These are phyloP conservation scores for Psilocybe cyanescens DNA, from an alignment of 768 basidiomycete genomes.

Conservation along the genomic window DNA sequence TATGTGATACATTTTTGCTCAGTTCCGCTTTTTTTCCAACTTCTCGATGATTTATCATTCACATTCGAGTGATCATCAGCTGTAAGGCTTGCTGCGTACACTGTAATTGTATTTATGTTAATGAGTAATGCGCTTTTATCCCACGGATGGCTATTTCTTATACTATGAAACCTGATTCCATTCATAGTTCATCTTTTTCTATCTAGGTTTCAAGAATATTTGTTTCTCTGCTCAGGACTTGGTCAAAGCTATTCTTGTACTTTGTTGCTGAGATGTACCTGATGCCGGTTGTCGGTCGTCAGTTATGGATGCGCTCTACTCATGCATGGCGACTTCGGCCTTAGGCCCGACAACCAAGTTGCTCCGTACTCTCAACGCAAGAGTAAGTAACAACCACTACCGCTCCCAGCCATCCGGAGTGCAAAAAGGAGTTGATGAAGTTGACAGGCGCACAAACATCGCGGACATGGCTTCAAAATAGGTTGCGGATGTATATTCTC, in stretches of 20 bases:
- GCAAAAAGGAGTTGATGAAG: too few relatives aligned
- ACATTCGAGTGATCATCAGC: slow-evolving; percentile 7
- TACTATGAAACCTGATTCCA: slow-evolving; percentile 4
- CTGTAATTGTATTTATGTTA: neutral
- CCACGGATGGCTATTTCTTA: neutral
- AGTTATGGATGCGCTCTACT: neutral
- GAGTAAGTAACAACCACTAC: neutral
- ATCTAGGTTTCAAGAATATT: slow-evolving; percentile 8
- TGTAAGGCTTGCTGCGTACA: neutral
- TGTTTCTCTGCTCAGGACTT: neutral
- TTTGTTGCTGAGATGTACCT: too few relatives aligned
- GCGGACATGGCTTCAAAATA: neutral
- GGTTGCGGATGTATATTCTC: neutral
- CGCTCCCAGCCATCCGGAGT: too few relatives aligned
- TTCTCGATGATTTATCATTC: slow-evolving; percentile 14
- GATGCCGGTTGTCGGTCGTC: neutral
- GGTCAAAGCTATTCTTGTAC: neutral
- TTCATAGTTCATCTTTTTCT: neutral
- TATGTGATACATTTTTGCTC: slow-evolving; percentile 12
- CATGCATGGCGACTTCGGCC: neutral
- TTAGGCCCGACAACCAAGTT: neutral
- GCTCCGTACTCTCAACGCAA: neutral
- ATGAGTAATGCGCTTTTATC: neutral
- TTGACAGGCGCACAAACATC: neutral
- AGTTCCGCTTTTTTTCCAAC: slow-evolving; percentile 5